Base-by-base conservation (phyloP, 2,329 filamentous ascomycete species). In the Aureobasidium pullulans region DNA sequence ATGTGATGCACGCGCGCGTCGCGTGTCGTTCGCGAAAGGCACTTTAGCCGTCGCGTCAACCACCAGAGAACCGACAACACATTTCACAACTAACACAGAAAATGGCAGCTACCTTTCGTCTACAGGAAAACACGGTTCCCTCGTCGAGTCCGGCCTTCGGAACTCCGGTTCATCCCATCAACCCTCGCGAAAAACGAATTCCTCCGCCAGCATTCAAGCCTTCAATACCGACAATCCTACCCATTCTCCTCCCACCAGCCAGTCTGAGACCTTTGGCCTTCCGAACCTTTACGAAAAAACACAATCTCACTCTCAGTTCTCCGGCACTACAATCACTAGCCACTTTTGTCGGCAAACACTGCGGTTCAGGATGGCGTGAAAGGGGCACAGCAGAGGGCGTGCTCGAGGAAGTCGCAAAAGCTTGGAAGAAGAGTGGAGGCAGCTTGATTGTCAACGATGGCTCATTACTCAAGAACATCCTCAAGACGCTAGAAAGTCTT, bases 261-360 rank as follows among this genome's bases (percentile, higher is more conserved):
- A 95, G 89, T 0, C 77, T 99, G 42, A 83, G 95, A 63, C 93
- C 94, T 2, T 80, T 97, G 19, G 95, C 94, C 8, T 97, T 99
- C 70, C 85, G 94, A 48, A 95, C 90, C 0, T 96, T 99, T 65
- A 99, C 94, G 1, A 96, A 96, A 74, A 99, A 97, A 70, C 90
- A 99, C 75, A 95, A 93, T 66, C 79, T 99, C 59, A 97, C 92
- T 0, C 83, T 99, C 57, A 92, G 89, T 7, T 94, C 93, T 0
- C 85, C 91, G 0, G 90, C 94, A 0, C 78, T 99, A 5, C 86
- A 93, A 71, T 84, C 89, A 48, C 80, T 99, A 34, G 92, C 94
- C 19, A 81, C 84, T 1, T 99, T 99, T 72, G 88, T 99, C 57
- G 95, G 94, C 10, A 87, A 89, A 66, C 88, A 96, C 73, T 99